Evolutionary conservation across 1,284 basidiomycete species (phyloP).

Genomic region (Marasmius oreades): DNA sequence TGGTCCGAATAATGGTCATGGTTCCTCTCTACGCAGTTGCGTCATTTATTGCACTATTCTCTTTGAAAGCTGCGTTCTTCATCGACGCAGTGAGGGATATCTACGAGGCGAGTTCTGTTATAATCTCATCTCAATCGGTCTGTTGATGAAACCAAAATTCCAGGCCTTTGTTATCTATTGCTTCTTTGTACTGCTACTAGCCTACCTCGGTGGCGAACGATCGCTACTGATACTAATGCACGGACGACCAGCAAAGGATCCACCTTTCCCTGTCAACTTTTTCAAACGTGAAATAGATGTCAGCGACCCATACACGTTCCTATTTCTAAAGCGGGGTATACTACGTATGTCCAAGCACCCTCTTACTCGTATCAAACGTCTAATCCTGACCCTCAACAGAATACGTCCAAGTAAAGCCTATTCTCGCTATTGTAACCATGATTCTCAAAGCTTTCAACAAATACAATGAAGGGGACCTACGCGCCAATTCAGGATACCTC

Average conservation of each 20-base stretch:
- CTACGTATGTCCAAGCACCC: slow-evolving; percentile 62
- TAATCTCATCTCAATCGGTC: background rate
- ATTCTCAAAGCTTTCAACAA: slow-evolving; percentile 84
- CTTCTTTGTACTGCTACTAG: slow-evolving; percentile 80
- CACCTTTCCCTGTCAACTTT: slow-evolving; percentile 82
- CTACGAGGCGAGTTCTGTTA: slow-evolving; percentile 73
- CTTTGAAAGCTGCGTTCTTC: slow-evolving; percentile 92
- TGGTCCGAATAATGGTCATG: slow-evolving; percentile 96
- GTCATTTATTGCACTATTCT: slow-evolving; percentile 92
- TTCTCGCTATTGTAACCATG: slow-evolving; percentile 82
- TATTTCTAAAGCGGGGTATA: slow-evolving; percentile 93
- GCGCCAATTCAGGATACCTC: slow-evolving; percentile 84
- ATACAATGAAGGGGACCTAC: slow-evolving; percentile 89
- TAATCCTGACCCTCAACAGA: slow-evolving; percentile 53
- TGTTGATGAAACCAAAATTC: background rate
- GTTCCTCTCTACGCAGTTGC: slow-evolving; percentile 92
- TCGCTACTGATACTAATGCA: slow-evolving; percentile 89
- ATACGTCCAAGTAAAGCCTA: slow-evolving; percentile 96
- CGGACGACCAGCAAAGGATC: slow-evolving; percentile 82
- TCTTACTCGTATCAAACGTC: too few relatives aligned
- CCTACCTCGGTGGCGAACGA: slow-evolving; percentile 91
- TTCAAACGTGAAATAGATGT: slow-evolving; percentile 81
- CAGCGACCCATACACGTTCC: slow-evolving; percentile 91
- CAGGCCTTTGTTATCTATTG: slow-evolving; percentile 97
- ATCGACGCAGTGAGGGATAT: slow-evolving; percentile 95